Percentiles rank a stretch among this genome's conserved stretches.
Evolutionary conservation across 495 filamentous ascomycete genomes (phyloP).

Genomic region (Talaromyces adpressus): DNA sequence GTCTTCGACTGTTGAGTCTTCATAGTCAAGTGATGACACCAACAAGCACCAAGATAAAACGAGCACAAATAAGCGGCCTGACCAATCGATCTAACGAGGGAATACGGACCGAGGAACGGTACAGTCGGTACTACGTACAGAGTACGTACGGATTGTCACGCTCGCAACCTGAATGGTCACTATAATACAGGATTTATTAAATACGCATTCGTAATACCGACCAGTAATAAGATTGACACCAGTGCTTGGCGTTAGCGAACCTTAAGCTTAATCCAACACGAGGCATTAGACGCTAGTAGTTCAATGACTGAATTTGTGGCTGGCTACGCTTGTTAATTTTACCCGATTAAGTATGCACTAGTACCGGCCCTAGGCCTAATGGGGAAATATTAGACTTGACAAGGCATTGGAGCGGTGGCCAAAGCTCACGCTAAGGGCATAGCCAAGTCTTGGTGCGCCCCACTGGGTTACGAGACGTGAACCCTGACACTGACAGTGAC

Average conservation of each 20-base stretch:
- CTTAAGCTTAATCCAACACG: conserved; percentile 51
- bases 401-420: not conserved
- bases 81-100: not conserved
- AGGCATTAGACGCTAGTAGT: conserved; percentile 15
- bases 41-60: not conserved
- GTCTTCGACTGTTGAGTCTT: not conserved
- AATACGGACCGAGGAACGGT: conserved; percentile 1
- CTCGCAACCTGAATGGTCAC: not conserved
- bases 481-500: too few relatives aligned
- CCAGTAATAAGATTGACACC: not conserved
- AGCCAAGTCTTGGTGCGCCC: not conserved
- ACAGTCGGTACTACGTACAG: too few relatives aligned
- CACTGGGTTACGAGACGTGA: not conserved
- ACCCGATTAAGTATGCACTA: not conserved
- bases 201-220: not conserved
- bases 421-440: not conserved
- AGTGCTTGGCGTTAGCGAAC: conserved; percentile 28
- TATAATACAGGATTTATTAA: not conserved
- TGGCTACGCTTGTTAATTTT: not conserved
- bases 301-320: not conserved
- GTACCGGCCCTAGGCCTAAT: not conserved
- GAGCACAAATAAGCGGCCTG: not conserved
- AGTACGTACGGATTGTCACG: not conserved
- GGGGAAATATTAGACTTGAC: not conserved
- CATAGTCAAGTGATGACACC: not conserved